Base-by-base conservation (phyloP, 768 basidiomycete genomes). In the Postia placenta region DNA sequence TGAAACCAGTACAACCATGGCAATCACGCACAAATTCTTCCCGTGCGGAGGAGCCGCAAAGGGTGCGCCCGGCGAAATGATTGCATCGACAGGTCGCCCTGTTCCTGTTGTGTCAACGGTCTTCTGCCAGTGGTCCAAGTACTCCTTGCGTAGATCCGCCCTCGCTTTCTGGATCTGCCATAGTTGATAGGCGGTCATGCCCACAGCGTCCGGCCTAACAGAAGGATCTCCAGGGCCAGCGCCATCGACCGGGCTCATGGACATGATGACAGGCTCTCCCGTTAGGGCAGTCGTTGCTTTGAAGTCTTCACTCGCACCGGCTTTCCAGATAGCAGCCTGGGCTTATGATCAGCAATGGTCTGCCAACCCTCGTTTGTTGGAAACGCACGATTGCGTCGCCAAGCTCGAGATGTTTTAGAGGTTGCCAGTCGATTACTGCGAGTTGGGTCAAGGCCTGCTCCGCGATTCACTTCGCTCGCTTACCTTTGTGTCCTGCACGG, bases 71-170 rank as follows among this genome's bases (percentile, higher is more conserved):
- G 76, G 70, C 1, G 64, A 67, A 38, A 79, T 72, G 56, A 79
- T 67, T 2, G 68, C 74, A 51, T 79, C 78, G 2, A 79, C 65
- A 0, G 76, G 76, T 22, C 76, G 60, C 5, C 72, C 73, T 1
- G 75, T 80, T 1, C 63, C 64, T 4, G 78, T 79, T 25, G 45
- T 48, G 1, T 20, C 51, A 7, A 35, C 58, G 0, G 76, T 76
- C 12, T 62, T 63, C 26, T 74, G 64, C 75, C 74, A 77, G 22
- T 70, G 64, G 47, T 73, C 72, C 11, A 78, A 64, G 40, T 74
- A 69, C 27, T 62, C 61, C 49, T 73, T 71, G 43, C 71, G 65
- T 27, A 71, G 57, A 3, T 59, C 51, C 11, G 63, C 51, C 46
- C 68, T 64, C 53, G 66, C 57, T 42, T 65, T 64, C 47, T 72